Percentiles rank a stretch among this genome's conserved stretches.
These are phyloP conservation scores for Pseudoneurospora amorphoporcata DNA, from an alignment of 495 filamentous ascomycete species.

Conservation along the genomic window DNA sequence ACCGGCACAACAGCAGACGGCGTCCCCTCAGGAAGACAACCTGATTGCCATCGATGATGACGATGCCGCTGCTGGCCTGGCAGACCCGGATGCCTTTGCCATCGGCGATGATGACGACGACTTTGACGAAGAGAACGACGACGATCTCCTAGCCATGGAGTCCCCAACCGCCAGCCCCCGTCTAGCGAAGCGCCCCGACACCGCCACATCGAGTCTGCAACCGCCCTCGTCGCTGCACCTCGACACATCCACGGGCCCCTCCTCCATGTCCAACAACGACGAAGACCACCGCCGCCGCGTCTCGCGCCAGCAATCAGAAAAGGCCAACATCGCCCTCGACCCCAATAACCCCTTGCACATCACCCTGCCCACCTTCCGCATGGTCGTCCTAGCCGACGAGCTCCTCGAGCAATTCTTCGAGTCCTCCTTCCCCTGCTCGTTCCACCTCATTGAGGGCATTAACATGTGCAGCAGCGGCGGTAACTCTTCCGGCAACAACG, in stretches of 20 bases:
- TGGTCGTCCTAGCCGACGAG: constrained; percentile 96
- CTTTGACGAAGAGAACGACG: constrained; percentile 48
- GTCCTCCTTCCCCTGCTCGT: constrained; percentile 58
- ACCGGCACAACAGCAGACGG: neutral
- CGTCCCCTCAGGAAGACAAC: constrained; percentile 19
- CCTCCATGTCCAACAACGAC: constrained; percentile 4
- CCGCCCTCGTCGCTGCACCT: constrained; percentile 11
- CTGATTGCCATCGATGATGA: neutral
- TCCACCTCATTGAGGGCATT: constrained; percentile 43
- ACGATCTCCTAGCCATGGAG: constrained; percentile 55
- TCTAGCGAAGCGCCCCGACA: constrained; percentile 20
- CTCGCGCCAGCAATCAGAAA: constrained; percentile 45
- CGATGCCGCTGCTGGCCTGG: constrained; percentile 24
- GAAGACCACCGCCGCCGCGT: constrained; percentile 24
- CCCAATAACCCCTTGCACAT: constrained; percentile 88
- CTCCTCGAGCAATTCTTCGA: constrained; percentile 95
- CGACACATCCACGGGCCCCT: constrained; percentile 9
- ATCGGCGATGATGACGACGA: constrained; percentile 74
- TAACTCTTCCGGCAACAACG: constrained; percentile 17
- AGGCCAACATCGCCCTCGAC: constrained; percentile 82
- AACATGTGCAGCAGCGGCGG: constrained; percentile 10
- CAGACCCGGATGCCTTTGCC: constrained; percentile 48
- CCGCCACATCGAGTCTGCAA: constrained; percentile 2
- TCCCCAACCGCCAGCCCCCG: constrained; percentile 28
- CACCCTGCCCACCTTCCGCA: constrained; percentile 94